phyloP scores from a whole-genome alignment of 345 rosid species.

The Cardiospermum halicacabum region DNA sequence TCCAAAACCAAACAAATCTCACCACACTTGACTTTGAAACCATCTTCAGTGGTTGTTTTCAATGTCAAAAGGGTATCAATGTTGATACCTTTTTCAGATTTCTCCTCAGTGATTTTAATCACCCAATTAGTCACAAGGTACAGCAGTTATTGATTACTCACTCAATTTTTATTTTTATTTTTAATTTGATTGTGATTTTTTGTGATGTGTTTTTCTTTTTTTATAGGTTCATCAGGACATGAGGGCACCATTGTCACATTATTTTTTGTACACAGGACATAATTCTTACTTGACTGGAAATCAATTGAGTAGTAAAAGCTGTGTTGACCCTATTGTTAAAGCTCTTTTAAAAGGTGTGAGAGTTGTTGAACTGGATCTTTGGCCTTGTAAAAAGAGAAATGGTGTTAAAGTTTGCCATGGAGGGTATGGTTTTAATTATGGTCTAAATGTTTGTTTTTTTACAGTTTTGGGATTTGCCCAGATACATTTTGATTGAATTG shows the following conservation, averaged over 20 bases:
- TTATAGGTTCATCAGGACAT: conserved; percentile 71
- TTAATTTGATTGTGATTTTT: not conserved
- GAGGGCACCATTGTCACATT: conserved; percentile 70
- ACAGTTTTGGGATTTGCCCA: no score
- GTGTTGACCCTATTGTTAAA: conserved; percentile 49
- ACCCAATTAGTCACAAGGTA: conserved; percentile 29
- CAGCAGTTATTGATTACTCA: not conserved
- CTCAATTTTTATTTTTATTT: no score
- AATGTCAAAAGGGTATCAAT: conserved; percentile 42
- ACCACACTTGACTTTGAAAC: conserved; percentile 39
- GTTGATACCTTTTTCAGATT: conserved; percentile 52
- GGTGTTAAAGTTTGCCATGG: conserved; percentile 71
- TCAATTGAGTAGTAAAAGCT: conserved; percentile 62
- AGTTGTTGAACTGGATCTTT: conserved; percentile 82
- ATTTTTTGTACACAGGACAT: conserved; percentile 78
- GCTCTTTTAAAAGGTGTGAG: conserved; percentile 63
- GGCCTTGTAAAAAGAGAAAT: conserved; percentile 52
- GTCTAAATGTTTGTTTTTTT: not conserved
- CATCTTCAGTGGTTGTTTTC: conserved; percentile 12
- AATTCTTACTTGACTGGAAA: conserved; percentile 88
- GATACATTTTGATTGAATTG: no score
- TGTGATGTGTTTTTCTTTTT: no score
- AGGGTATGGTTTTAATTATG: conserved; percentile 35
- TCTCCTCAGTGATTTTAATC: conserved; percentile 47
- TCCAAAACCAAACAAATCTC: conserved; percentile 36